A percentile compares a stretch with the other conserved stretches of the same genome.
These are phyloP conservation scores for Penicillium maclennaniae DNA, from an alignment of 495 filamentous ascomycete species.

Conservation along the genomic window DNA sequence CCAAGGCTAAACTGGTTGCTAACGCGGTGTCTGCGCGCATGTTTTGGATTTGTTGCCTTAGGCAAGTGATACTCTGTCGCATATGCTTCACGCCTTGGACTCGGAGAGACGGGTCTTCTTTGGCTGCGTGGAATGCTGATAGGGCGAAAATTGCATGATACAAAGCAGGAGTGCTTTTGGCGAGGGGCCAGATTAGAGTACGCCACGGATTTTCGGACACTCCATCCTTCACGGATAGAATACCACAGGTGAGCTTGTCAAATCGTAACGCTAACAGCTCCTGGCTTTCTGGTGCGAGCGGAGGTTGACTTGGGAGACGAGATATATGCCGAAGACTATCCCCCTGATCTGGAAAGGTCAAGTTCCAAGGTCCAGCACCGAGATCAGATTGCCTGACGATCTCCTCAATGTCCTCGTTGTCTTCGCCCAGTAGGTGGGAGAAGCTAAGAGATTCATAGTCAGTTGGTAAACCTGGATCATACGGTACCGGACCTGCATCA, in stretches of 20 bases:
- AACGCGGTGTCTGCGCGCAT: slow-evolving; percentile 66
- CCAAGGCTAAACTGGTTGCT: slow-evolving; percentile 69
- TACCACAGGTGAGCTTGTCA: slow-evolving; percentile 69
- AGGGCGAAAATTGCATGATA: slow-evolving; percentile 73
- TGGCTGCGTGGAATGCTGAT: slow-evolving; percentile 71
- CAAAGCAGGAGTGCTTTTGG: slow-evolving; percentile 61
- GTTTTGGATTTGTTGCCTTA: slow-evolving; percentile 55
- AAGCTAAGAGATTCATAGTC: slow-evolving; percentile 26
- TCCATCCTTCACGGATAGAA: slow-evolving; percentile 71
- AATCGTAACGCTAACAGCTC: slow-evolving; percentile 68
- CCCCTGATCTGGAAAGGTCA: slow-evolving; percentile 14
- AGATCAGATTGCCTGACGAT: slow-evolving; percentile 49
- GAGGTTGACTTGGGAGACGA: slow-evolving; percentile 14
- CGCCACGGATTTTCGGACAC: slow-evolving; percentile 75
- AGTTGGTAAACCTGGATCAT: slow-evolving; percentile 1
- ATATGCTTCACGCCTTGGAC: slow-evolving; percentile 71
- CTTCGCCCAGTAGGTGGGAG: slow-evolving; percentile 34
- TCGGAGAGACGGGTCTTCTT: slow-evolving; percentile 52
- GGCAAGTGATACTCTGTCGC: slow-evolving; percentile 57
- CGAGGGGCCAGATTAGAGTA: slow-evolving; percentile 69
- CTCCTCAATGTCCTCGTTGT: slow-evolving; percentile 58
- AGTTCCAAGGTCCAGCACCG: slow-evolving; percentile 36
- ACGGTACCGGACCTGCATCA: slow-evolving; percentile 2
- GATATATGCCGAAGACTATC: slow-evolving; percentile 2
- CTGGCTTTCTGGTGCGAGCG: slow-evolving; percentile 44